Evolutionary conservation across 1,284 basidiomycete genomes (phyloP).

Genomic region (Porodaedalea pini): DNA sequence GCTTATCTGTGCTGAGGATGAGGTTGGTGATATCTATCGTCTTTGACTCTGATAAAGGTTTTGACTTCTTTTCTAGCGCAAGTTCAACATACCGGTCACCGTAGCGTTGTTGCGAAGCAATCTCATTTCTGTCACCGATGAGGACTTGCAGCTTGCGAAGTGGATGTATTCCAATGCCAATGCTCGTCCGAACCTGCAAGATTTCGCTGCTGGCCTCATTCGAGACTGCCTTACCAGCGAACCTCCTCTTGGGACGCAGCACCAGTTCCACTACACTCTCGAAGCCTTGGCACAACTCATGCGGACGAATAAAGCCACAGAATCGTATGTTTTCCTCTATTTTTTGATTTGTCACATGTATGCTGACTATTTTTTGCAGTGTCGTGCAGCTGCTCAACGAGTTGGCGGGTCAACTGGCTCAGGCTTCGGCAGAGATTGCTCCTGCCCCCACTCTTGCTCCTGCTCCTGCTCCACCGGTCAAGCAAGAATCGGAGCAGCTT

Average conservation of each 20-base stretch:
- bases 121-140: conserved; percentile 74
- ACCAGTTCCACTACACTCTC: conserved; percentile 79
- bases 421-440: conserved; percentile 18
- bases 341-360: not conserved
- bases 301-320: conserved; percentile 75
- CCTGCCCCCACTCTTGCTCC: conserved; percentile 25
- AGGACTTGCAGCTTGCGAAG: conserved; percentile 92
- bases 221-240: conserved; percentile 82
- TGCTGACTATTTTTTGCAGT: conserved; percentile 32
- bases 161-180: conserved; percentile 70
- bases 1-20: conserved; percentile 96
- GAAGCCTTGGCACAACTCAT: conserved; percentile 75
- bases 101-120: conserved; percentile 83
- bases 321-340: conserved; percentile 55
- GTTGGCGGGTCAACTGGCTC: conserved; percentile 48
- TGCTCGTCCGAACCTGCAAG: conserved; percentile 73
- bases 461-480: conserved; percentile 43
- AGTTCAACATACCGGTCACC: conserved; percentile 95
- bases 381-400: conserved; percentile 67
- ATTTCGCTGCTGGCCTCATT: conserved; percentile 82
- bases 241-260: conserved; percentile 74
- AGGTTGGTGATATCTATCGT: conserved; percentile 48
- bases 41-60: not conserved
- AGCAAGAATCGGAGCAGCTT: conserved; percentile 67
- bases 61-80: conserved; percentile 57